Evolutionary conservation across 768 basidiomycete species (phyloP), one percentile per base, ranked within the genome.

Genomic region (Tephrocybe sp.): DNA sequence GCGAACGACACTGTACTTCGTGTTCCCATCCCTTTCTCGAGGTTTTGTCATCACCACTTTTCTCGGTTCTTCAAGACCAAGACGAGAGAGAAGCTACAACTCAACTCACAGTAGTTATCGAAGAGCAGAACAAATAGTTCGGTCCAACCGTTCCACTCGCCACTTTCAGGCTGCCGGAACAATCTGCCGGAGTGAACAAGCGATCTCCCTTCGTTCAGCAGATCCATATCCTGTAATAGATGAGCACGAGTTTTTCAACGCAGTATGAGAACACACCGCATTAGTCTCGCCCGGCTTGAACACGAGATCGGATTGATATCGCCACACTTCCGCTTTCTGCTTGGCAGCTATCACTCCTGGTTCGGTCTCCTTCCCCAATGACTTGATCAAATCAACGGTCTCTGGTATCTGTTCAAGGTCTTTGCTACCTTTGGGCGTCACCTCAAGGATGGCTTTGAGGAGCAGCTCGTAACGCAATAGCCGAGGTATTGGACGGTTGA

Each of bases 161-260:
- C 91, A 22, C 85, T 83, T 50, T 97, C 94, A 10, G 91, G 88
- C 57, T 94, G 91, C 41, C 93, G 80, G 42, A 88, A 76, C 21
- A 97, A 70, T 54, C 84, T 91, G 4, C 93, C 86, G 2, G 86
- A 80, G 60, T 94, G 83, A 27, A 97, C 84, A 43, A 97, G 70
- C 4, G 87, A 86, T 10, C 97, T 78, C 54, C 84, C 85, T 38
- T 87, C 83, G 55, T 94, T 80, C 27, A 91, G 68, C 8, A 99
- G 71, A 60, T 97, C 94, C 82, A 98, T 87, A 58, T 97, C 94
- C 78, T 79, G 50, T n/a, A n/a, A n/a, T n/a, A n/a, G n/a, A n/a
- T n/a, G n/a, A n/a, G n/a, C n/a, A n/a, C n/a, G n/a, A n/a, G n/a
- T n/a, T n/a, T n/a, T n/a, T n/a, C n/a, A n/a, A n/a, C n/a, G n/a